A percentile compares a stretch with the other conserved stretches of the same genome.
phyloP scores from a whole-genome alignment of 2,329 filamentous ascomycete species.

The Polytolypa hystricis region DNA sequence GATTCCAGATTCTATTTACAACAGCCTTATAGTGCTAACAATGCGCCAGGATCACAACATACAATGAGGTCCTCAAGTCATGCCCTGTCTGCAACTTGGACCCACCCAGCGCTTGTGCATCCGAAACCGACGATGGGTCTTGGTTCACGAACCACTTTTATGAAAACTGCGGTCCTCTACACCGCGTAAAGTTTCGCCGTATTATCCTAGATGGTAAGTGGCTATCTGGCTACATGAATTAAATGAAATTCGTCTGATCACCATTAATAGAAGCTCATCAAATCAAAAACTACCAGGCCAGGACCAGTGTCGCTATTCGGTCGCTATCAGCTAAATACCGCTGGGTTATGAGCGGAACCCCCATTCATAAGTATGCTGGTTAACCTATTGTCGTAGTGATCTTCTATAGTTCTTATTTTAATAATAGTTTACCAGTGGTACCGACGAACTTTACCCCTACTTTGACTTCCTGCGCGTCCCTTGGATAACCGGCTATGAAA shows the following conservation, averaged over 20 bases:
- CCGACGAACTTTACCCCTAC: conserved; percentile 30
- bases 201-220: conserved; percentile 32
- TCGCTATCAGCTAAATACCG: conserved; percentile 24
- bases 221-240: too few species aligned
- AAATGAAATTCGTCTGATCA: too few species aligned
- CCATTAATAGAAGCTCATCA: conserved; percentile 24
- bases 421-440: conserved; percentile 17
- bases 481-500: conserved; percentile 14
- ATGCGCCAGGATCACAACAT: conserved; percentile 25
- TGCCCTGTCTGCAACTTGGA: conserved; percentile 22
- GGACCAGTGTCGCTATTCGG: conserved; percentile 26
- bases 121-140: conserved; percentile 13
- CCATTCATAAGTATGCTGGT: conserved; percentile 25
- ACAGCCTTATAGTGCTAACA: conserved; percentile 6
- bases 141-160: conserved; percentile 18
- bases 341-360: conserved; percentile 31
- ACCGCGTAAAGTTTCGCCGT: conserved; percentile 25
- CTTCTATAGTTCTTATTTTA: too few species aligned
- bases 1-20: too few species aligned
- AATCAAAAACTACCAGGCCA: conserved; percentile 26
- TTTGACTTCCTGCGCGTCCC: conserved; percentile 28
- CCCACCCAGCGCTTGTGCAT: conserved; percentile 10
- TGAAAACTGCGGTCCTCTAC: conserved; percentile 21
- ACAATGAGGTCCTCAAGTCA: conserved; percentile 25
- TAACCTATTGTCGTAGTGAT: too few species aligned